Evolutionary conservation across 306 rosid genomes (phyloP).

Genomic region (Nissolia schottii): DNA sequence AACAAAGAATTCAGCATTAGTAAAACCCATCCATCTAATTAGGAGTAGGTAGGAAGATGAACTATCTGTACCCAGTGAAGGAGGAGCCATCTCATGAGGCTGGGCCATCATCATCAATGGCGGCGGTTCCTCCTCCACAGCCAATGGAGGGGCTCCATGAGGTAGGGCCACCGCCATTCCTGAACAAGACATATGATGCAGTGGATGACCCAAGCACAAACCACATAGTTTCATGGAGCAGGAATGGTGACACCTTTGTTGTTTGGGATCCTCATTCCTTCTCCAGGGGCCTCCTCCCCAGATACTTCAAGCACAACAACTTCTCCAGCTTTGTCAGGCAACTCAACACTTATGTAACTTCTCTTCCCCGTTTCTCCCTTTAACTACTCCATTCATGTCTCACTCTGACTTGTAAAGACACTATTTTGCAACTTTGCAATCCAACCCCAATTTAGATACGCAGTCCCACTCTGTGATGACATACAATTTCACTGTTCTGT

Average conservation of each 20-base stretch:
- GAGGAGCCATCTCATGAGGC: constrained; percentile 51
- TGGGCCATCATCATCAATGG: constrained; percentile 31
- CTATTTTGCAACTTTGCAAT: too few relatives aligned
- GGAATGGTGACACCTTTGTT: constrained; percentile 66
- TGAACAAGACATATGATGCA: constrained; percentile 77
- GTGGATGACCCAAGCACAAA: constrained; percentile 64
- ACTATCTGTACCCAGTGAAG: constrained; percentile 47
- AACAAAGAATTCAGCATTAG: background rate
- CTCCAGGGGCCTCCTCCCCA: constrained; percentile 62
- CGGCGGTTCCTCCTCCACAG: constrained; percentile 47
- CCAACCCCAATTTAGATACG: constrained; percentile 1
- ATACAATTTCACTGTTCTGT: background rate
- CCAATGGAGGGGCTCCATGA: constrained; percentile 89
- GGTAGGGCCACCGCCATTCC: constrained; percentile 85
- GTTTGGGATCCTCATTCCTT: constrained; percentile 85
- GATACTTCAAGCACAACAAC: constrained; percentile 84
- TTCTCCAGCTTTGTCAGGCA: constrained; percentile 96
- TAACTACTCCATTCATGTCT: too few relatives aligned
- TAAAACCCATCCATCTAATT: too few relatives aligned
- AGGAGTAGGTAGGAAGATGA: constrained; percentile 29
- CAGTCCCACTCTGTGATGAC: background rate
- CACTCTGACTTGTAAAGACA: too few relatives aligned
- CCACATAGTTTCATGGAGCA: constrained; percentile 74
- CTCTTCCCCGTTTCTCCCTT: too few relatives aligned
- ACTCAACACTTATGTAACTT: constrained; percentile 86